Conservation (phyloP, 208 protist genomes). For the Kentomonas sorsogonicus region DNA sequence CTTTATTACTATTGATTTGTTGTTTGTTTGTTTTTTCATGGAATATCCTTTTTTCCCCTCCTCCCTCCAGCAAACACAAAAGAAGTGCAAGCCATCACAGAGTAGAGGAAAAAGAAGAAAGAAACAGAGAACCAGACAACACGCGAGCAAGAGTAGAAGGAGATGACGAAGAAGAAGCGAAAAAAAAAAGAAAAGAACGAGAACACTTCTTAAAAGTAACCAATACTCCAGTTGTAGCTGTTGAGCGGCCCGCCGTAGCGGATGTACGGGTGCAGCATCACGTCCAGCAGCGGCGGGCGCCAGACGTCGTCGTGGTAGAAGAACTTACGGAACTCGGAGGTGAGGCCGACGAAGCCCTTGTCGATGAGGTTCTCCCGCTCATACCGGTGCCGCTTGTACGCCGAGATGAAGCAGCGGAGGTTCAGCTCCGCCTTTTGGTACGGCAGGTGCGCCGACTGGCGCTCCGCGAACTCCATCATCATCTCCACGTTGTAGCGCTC, state of each 20-base stretch:
- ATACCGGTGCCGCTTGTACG: constrained; percentile 84
- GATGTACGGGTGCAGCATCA: constrained; percentile 82
- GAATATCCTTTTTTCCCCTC: too few species aligned
- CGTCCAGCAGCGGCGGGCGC: constrained; percentile 81
- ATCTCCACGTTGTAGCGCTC: constrained; percentile 90
- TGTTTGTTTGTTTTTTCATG: too few species aligned
- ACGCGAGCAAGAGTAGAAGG: not conserved
- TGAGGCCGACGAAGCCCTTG: constrained; percentile 88
- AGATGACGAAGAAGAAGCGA: not conserved
- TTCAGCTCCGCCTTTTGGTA: constrained; percentile 87
- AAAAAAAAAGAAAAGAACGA: constrained; percentile 8
- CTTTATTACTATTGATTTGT: too few species aligned
- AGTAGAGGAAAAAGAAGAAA: too few species aligned
- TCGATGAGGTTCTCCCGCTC: constrained; percentile 88
- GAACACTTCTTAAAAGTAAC: constrained; percentile 60
- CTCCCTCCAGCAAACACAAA: too few species aligned
- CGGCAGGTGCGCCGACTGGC: constrained; percentile 72
- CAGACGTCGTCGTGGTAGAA: constrained; percentile 92
- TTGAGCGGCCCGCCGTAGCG: constrained; percentile 80
- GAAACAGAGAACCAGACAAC: too few species aligned
- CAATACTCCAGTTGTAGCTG: constrained; percentile 90
- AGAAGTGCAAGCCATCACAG: too few species aligned
- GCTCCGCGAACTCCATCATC: constrained; percentile 82
- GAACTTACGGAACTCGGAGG: constrained; percentile 88
- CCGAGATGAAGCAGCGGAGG: constrained; percentile 65